A percentile compares a stretch with the other conserved stretches of the same genome.
phyloP scores from a whole-genome alignment of 768 basidiomycete genomes.

The Gyrodon lividus region DNA sequence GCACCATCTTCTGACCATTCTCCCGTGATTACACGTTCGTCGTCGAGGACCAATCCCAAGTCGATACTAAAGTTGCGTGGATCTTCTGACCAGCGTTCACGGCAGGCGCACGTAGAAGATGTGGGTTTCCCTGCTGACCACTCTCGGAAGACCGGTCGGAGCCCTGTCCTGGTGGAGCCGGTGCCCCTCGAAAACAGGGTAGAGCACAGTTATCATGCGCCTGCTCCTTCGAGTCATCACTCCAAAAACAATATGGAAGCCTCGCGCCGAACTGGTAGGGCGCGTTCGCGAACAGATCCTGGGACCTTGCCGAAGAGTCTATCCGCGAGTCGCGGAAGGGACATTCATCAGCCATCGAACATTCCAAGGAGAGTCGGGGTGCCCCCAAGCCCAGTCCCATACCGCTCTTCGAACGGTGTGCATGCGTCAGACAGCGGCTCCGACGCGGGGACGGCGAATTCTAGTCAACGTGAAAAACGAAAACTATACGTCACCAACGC shows the following conservation, averaged over 20 bases:
- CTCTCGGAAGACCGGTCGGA: constrained; percentile 17
- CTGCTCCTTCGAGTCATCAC: constrained; percentile 2
- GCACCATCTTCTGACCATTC: too few species aligned
- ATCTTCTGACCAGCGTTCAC: constrained; percentile 18
- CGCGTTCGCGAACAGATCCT: constrained; percentile 32
- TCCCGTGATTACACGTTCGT: too few species aligned
- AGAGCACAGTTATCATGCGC: constrained; percentile 8
- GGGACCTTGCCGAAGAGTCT: constrained; percentile 15
- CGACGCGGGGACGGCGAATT: constrained; percentile 36
- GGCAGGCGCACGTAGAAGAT: constrained; percentile 10
- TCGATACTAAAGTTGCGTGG: too few species aligned
- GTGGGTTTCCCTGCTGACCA: constrained; percentile 2
- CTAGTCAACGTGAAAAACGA: constrained; percentile 27
- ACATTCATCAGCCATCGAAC: constrained; percentile 3
- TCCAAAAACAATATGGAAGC: constrained; percentile 8
- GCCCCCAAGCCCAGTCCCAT: constrained; percentile 14
- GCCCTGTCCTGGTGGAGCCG: too few species aligned
- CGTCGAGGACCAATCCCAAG: too few species aligned
- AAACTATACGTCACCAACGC: constrained; percentile 47
- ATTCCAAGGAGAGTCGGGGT: constrained; percentile 26
- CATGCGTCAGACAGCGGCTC: constrained; percentile 10
- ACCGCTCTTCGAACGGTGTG: constrained; percentile 9
- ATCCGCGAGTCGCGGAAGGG: constrained; percentile 5
- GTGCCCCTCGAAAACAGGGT: constrained; percentile 1
- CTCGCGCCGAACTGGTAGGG: constrained; percentile 19